phyloP scores from a whole-genome alignment of 495 filamentous ascomycete genomes.

The Aspergillus sparsus region DNA sequence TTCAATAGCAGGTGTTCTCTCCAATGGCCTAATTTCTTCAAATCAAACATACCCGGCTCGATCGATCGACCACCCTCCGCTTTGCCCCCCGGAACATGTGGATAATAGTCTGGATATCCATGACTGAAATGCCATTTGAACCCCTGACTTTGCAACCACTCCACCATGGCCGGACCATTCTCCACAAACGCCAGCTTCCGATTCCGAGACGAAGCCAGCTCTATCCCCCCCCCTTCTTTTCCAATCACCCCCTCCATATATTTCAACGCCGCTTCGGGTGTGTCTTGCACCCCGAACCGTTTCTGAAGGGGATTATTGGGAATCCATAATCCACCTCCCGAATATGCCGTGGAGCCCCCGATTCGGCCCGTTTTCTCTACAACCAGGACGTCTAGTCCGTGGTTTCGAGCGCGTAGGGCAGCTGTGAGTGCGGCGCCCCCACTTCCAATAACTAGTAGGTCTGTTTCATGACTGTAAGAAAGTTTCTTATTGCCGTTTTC shows the following conservation, averaged over 20 bases:
- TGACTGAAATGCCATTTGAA: slow-evolving; percentile 1
- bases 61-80: neutral
- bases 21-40: slow-evolving; percentile 1
- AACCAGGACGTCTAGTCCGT: neutral
- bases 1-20: neutral
- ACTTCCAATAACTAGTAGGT: neutral
- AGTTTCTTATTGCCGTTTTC: too few species aligned
- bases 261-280: neutral
- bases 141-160: neutral
- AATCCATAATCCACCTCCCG: neutral
- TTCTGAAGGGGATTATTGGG: neutral
- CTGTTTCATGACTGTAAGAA: neutral
- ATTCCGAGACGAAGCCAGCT: neutral
- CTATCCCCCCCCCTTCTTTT: too few species aligned
- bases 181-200: neutral
- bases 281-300: neutral
- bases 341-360: neutral
- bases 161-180: neutral
- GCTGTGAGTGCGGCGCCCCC: neutral
- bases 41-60: neutral
- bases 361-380: slow-evolving; percentile 1
- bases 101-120: slow-evolving; percentile 4
- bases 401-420: neutral
- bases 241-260: neutral
- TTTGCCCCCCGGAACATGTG: neutral